Base-by-base conservation (phyloP, 306 rosid genomes). In the Carpinus fangiana region DNA sequence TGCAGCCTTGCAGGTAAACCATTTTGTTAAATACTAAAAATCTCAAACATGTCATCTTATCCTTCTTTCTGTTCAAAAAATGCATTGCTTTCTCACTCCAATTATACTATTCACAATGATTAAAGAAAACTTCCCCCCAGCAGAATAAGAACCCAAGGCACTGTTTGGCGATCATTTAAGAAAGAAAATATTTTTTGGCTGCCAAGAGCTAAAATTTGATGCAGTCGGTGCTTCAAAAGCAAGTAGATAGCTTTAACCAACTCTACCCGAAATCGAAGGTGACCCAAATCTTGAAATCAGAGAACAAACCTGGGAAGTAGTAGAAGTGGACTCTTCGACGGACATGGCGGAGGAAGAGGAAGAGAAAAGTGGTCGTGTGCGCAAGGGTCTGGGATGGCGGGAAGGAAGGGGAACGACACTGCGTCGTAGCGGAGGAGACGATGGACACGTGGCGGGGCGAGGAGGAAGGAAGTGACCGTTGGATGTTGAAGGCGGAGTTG, bases 241-340 rank as follows among this genome's bases (percentile, higher is more conserved):
- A 53, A 53, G 20, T 1, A 17, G 20, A 53, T 9, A 10, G 57
- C 57, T 53, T 53, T 53, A 4, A 1, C 2, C 7, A 53, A 53
- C 57, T 4, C 20, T 18, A 1, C 21, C 0, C 2, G 8, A 4
- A 3, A 53, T 6, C 8, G 8, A 6, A 5, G 0, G 57, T 53
- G 20, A 53, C 20, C 8, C 57, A 53, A 53, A 16, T 31, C 34
- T 31, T 31, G 34, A 31, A 31, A 2, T n/a, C 76, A 31, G 46
- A 38, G 31, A 54, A 17, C 23, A 20, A 87, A 94, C 97, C 98
- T 89, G 92, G 73, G 89, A 86, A 72, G 64, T 34, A 70, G 60
- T 41, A 53, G 91, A 80, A 88, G 61, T 28, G 70, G 90, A 79
- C 41, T 84, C 80, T 1, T 81, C 66, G 11, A 73, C 34, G 0